These are phyloP conservation scores for Talaromyces atroroseus DNA, from an alignment of 2,329 filamentous ascomycete genomes.

Conservation along the genomic window DNA sequence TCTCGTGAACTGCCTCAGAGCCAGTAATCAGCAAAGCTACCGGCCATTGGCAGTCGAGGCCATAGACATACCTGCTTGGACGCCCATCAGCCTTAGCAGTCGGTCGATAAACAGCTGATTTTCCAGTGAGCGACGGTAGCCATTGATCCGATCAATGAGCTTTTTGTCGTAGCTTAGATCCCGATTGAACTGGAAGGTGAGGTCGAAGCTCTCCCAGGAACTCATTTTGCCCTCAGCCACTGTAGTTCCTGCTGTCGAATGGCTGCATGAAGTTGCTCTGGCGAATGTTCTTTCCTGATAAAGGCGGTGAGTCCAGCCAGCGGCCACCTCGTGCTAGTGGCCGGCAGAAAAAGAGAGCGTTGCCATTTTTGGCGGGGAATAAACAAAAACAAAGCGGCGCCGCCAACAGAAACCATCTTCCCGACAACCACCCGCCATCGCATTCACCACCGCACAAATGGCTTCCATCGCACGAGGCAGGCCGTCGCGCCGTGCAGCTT, in stretches of 20 bases:
- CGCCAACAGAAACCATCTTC: slow-evolving; percentile 14
- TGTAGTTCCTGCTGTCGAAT: neutral
- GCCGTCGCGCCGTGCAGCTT: slow-evolving; percentile 54
- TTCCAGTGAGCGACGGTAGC: slow-evolving; percentile 61
- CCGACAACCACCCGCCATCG: slow-evolving; percentile 20
- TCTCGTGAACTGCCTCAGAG: slow-evolving; percentile 46
- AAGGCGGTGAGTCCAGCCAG: slow-evolving; percentile 11
- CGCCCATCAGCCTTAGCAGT: slow-evolving; percentile 63
- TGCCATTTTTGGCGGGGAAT: slow-evolving; percentile 31
- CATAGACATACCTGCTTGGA: slow-evolving; percentile 57
- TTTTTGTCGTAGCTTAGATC: slow-evolving; percentile 59
- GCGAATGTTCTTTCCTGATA: slow-evolving; percentile 2
- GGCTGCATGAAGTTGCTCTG: neutral
- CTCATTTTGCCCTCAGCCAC: slow-evolving; percentile 28
- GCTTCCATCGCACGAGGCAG: slow-evolving; percentile 42
- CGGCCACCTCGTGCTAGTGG: neutral
- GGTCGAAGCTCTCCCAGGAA: slow-evolving; percentile 58
- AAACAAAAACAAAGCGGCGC: slow-evolving; percentile 30
- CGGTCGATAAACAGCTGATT: slow-evolving; percentile 75
- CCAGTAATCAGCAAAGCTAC: neutral
- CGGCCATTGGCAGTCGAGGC: neutral
- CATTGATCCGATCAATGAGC: slow-evolving; percentile 58
- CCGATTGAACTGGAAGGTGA: slow-evolving; percentile 59
- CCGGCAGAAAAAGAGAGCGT: slow-evolving; percentile 29
- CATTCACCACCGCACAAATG: slow-evolving; percentile 24